Conservation (phyloP, 495 filamentous ascomycete species). For the Xylaria castorea region DNA sequence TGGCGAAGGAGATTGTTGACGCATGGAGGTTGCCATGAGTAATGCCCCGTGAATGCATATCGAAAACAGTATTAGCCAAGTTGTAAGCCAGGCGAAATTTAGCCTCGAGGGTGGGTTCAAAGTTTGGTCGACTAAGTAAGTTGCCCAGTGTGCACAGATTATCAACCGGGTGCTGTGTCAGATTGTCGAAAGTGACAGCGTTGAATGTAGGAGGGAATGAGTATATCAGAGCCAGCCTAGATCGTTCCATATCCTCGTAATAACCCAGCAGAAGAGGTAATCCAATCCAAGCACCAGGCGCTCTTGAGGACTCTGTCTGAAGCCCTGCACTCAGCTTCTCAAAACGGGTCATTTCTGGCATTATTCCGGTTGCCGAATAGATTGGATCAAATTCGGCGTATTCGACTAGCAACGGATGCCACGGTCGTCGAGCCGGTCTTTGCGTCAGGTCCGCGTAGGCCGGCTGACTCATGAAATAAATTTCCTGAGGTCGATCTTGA, state of each 20-base stretch:
- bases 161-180: conserved; percentile 56
- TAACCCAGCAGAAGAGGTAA: conserved; percentile 75
- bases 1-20: conserved; percentile 82
- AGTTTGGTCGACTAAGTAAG: conserved; percentile 58
- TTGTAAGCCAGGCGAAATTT: conserved; percentile 85
- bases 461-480: conserved; percentile 62
- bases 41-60: conserved; percentile 75
- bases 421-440: conserved; percentile 40
- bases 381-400: conserved; percentile 69
- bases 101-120: conserved; percentile 70
- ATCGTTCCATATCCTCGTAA: conserved; percentile 78
- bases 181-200: conserved; percentile 61
- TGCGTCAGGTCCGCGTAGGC: conserved; percentile 51
- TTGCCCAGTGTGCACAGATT: conserved; percentile 57
- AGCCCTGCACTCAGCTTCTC: conserved; percentile 67
- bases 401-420: conserved; percentile 68
- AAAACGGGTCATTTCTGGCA: conserved; percentile 67
- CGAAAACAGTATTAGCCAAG: conserved; percentile 75
- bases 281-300: conserved; percentile 66
- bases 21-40: conserved; percentile 83
- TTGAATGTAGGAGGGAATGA: conserved; percentile 74
- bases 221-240: conserved; percentile 82
- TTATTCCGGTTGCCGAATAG: conserved; percentile 67
- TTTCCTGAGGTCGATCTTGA: conserved; percentile 46
- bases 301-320: conserved; percentile 60